Base-by-base conservation (phyloP, 257 asterid genomes). In the Capsicum baccatum region DNA sequence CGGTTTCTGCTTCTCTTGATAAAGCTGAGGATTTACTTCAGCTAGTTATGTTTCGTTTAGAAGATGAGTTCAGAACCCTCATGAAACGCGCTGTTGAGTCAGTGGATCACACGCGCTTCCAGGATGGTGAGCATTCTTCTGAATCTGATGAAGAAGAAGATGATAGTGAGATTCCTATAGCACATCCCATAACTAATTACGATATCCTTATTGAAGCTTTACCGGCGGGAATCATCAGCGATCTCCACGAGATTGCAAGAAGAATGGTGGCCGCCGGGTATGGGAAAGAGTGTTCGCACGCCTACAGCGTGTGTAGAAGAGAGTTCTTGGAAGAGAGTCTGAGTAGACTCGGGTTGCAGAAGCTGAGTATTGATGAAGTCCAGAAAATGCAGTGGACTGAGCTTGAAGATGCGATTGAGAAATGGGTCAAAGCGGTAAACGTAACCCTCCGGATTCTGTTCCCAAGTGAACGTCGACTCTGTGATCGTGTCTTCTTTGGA, bases 211-310 rank as follows among this genome's bases (percentile, higher is more conserved):
- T 97, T 59, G 99, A 94, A 82, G 97, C 97, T 1, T 90, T 97
- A 8, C 99, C 98, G 39, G 84, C 94, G 9, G 97, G 96, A 3
- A 89, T 94, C 55, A 90, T 95, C 83, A 90, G 89, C 39, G 97
- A 95, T 74, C 83, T 97, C 55, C 97, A 92, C 88, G 97, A 91
- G 88, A 97, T 95, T 71, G 95, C 93, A 17, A 94, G 89, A 90
- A 89, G 98, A 85, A 97, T 97, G 99, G 98, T 93, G 83, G 95
- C 90, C n/a, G 99, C 98, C 0, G 99, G 99, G 80, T 94, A 91
- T 48, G 93, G 85, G 56, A 93, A 94, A 85, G 98, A 97, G 90
- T 94, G 98, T 84, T 89, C 96, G 4, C 98, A 92, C 88, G 96
- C 91, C 6, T 97, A 92, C 92, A 95, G 98, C 90, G 83, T 93